Conservation (phyloP, 108 stramenopile species). For the Nitzschia sp. region DNA sequence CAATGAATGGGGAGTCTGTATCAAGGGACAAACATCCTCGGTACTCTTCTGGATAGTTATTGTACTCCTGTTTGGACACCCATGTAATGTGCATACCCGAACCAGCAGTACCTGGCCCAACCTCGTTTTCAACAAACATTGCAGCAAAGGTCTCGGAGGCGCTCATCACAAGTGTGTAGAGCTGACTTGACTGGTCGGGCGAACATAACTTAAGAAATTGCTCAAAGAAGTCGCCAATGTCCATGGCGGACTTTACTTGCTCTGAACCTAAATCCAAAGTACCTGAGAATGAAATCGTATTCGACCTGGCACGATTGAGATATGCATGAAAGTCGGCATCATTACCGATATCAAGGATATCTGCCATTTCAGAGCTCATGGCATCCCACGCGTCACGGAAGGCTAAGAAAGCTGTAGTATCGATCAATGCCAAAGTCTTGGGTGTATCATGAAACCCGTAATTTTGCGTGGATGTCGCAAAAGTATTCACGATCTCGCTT, state of each 20-base stretch:
- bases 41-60: not conserved
- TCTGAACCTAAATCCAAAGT: not conserved
- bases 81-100: conserved; percentile 25
- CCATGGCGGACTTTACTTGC: not conserved
- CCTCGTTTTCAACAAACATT: conserved; percentile 15
- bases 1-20: not conserved
- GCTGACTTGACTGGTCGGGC: not conserved
- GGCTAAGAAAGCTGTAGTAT: not conserved
- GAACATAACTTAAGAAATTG: conserved; percentile 1
- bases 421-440: conserved; percentile 12
- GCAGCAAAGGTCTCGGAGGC: not conserved
- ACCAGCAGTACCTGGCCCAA: conserved; percentile 18
- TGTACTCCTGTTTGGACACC: not conserved
- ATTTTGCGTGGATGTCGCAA: not conserved
- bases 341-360: not conserved
- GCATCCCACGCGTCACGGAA: conserved; percentile 1
- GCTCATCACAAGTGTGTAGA: not conserved
- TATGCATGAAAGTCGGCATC: not conserved
- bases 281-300: not conserved
- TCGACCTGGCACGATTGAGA: not conserved
- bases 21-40: not conserved
- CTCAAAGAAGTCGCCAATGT: conserved; percentile 1
- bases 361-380: not conserved
- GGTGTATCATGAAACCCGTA: not conserved
- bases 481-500: not conserved